Evolutionary conservation across 371 early-diverging fungal species (phyloP).

Genomic region (Circinella minor): DNA sequence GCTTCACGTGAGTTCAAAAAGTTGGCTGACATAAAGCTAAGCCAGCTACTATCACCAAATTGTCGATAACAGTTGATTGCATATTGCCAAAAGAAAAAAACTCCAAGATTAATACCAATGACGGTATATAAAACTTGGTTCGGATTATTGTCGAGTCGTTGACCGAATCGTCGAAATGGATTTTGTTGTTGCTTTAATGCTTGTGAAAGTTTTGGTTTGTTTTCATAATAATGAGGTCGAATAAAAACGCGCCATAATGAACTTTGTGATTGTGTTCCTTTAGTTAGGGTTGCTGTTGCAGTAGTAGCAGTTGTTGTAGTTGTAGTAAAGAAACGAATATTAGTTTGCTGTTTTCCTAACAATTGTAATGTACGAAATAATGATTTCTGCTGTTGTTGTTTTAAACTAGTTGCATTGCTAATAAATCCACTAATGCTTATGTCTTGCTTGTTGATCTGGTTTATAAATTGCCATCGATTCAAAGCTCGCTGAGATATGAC

Average conservation of each 20-base stretch:
- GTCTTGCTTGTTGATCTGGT: not conserved
- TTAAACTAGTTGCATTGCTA: not conserved
- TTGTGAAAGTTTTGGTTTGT: conserved; percentile 22
- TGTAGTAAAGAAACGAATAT: not conserved
- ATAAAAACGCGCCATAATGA: conserved; percentile 22
- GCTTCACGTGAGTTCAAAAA: conserved; percentile 47
- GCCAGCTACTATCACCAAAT: conserved; percentile 50
- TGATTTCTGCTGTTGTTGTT: not conserved
- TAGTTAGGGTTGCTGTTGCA: not conserved
- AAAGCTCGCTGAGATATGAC: conserved; percentile 1
- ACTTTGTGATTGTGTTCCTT: not conserved
- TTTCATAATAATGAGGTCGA: conserved; percentile 40
- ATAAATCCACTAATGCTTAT: not conserved
- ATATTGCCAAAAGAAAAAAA: conserved; percentile 60
- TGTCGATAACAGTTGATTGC: conserved; percentile 46
- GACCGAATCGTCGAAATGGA: conserved; percentile 31
- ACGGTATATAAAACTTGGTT: conserved; percentile 49
- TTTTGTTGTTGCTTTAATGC: conserved; percentile 27
- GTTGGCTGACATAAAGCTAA: conserved; percentile 50
- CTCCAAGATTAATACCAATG: conserved; percentile 51
- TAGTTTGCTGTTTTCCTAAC: not conserved
- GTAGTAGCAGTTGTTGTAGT: not conserved
- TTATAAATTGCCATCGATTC: not conserved
- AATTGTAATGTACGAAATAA: not conserved
- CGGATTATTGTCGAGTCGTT: conserved; percentile 36